Conservation (phyloP, 148 eudicot species). For the Amaranthus palmeri region DNA sequence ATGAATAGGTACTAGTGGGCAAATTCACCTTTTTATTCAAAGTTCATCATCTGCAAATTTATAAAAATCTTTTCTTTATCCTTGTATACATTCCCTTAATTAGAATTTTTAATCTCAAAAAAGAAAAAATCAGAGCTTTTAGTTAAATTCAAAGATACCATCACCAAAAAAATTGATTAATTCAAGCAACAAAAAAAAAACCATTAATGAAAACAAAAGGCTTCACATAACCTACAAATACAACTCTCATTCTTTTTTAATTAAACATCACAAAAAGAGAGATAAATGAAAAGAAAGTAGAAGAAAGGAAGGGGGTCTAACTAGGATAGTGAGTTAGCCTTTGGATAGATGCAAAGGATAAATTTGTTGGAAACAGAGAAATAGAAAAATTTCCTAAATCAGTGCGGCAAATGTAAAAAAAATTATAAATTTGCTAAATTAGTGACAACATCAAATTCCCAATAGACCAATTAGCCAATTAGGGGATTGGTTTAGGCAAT, state of each 20-base stretch:
- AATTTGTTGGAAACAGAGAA: background rate
- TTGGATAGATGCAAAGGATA: slow-evolving; percentile 39
- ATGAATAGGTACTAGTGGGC: too few species aligned
- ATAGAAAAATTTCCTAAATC: too few species aligned
- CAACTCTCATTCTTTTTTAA: background rate
- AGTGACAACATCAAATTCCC: slow-evolving; percentile 16
- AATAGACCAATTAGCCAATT: slow-evolving; percentile 16
- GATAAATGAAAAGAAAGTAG: background rate
- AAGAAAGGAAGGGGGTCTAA: slow-evolving; percentile 8
- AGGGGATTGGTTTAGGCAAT: too few species aligned
- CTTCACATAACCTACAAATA: background rate
- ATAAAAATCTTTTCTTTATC: too few species aligned
- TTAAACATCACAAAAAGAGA: background rate
- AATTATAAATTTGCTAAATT: background rate
- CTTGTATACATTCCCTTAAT: background rate
- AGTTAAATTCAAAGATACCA: background rate
- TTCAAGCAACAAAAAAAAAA: too few species aligned
- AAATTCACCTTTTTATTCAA: too few species aligned
- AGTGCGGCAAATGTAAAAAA: too few species aligned
- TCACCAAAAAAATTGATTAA: background rate
- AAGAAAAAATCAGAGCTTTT: background rate
- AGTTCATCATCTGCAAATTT: too few species aligned
- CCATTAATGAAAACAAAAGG: background rate
- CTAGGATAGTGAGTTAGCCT: slow-evolving; percentile 22
- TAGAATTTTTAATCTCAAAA: background rate